Conservation (phyloP, 2,329 filamentous ascomycete species). For the Neocucurbitaria cava region DNA sequence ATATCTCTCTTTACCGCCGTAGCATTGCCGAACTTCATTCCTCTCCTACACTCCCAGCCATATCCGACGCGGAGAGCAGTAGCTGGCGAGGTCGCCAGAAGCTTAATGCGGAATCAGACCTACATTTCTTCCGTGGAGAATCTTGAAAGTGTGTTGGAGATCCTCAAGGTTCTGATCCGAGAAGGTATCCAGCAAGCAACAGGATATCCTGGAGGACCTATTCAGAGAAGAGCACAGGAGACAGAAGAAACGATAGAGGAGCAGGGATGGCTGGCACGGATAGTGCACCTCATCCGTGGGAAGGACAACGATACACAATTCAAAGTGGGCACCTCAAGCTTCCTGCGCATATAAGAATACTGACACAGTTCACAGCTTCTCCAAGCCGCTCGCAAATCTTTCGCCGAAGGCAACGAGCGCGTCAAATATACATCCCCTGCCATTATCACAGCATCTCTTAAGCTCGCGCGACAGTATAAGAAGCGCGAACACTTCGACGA, state of each 20-base stretch:
- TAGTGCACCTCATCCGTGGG: conserved; percentile 85
- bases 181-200: conserved; percentile 84
- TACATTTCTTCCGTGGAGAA: conserved; percentile 78
- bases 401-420: conserved; percentile 89
- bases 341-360: not conserved
- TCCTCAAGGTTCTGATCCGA: conserved; percentile 89
- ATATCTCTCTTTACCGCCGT: conserved; percentile 95
- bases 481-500: conserved; percentile 84
- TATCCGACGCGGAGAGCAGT: conserved; percentile 92
- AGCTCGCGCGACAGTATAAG: conserved; percentile 88
- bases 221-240: conserved; percentile 77
- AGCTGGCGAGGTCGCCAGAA: conserved; percentile 85
- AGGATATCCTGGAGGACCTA: conserved; percentile 80
- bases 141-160: conserved; percentile 85
- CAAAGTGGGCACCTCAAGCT: conserved; percentile 58
- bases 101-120: conserved; percentile 81
- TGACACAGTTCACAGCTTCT: conserved; percentile 64
- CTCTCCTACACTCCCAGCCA: conserved; percentile 87
- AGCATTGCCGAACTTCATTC: conserved; percentile 88
- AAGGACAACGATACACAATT: conserved; percentile 93
- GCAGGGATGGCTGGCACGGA: conserved; percentile 93
- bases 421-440: conserved; percentile 96
- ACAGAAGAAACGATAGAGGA: conserved; percentile 98
- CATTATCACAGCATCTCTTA: conserved; percentile 86
- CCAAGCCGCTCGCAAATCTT: conserved; percentile 82